Base-by-base conservation (phyloP, 2,329 filamentous ascomycete species). In the Exserohilum turcica region DNA sequence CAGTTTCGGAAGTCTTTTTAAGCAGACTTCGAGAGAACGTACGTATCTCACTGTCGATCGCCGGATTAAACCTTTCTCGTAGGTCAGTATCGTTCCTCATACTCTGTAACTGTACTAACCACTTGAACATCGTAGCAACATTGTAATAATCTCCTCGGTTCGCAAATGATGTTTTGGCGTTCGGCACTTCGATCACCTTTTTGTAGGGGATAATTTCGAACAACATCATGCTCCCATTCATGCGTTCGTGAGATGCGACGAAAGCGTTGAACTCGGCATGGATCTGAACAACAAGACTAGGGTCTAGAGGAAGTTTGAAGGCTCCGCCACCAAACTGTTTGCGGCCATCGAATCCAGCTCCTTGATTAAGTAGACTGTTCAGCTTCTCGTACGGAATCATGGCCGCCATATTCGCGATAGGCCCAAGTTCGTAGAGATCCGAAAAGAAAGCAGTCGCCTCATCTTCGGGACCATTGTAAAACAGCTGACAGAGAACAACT, bases 321-420 rank as follows among this genome's bases (percentile, higher is more conserved):
- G 68, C 70, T 0, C 68, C 70, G 13, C 73, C 74, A 47, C 71
- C 72, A 51, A 76, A 75, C 12, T 64, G 65, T 54, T 74, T 74
- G 29, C 76, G 65, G 6, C 73, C 74, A 1, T 76, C 77, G 42
- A 67, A 71, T 13, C 54, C 58, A 1, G 61, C 54, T 2, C 51
- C 48, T 5, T 59, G 50, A 40, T 75, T 75, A 3, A 76, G 55
- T 6, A 74, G 33, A 1, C 51, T 48, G 43, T 77, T 77, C 6
- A 76, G 54, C 6, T 64, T 57, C 15, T 55, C 52, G 49, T 76
- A 77, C 0, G 74, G 70, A 18, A 75, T 65, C 50, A 59, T 58
- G 5, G 45, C 27, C 1, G 60, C 61, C 37, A 64, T 65, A 28
- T 71, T 54, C 1, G 65, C 52, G 2, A 72, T 28, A 2, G 72